phyloP scores from a whole-genome alignment of 495 filamentous ascomycete species.

The Lichina pygmaea region DNA sequence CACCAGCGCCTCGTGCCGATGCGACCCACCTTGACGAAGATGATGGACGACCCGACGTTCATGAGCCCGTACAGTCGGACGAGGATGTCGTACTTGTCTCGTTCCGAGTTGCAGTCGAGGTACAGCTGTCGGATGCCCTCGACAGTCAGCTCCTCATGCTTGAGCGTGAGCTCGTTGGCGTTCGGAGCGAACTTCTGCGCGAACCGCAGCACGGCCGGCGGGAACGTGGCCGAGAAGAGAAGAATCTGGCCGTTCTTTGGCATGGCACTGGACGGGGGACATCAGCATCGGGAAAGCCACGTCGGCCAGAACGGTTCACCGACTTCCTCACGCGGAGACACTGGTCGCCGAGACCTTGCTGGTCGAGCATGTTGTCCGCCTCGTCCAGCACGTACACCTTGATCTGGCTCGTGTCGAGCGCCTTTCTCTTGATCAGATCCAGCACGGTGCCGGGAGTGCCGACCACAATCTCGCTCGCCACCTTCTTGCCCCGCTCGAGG shows the following conservation, averaged over 20 bases:
- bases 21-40: conserved; percentile 61
- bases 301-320: not conserved
- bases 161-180: conserved; percentile 68
- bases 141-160: conserved; percentile 76
- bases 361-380: conserved; percentile 88
- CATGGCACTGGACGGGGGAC: conserved; percentile 23
- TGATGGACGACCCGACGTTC: conserved; percentile 89
- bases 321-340: conserved; percentile 52
- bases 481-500: conserved; percentile 25
- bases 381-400: conserved; percentile 74
- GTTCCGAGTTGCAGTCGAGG: conserved; percentile 60
- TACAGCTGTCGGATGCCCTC: conserved; percentile 93
- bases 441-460: conserved; percentile 86
- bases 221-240: conserved; percentile 93
- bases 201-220: conserved; percentile 53
- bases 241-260: conserved; percentile 52
- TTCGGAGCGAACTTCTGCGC: conserved; percentile 55
- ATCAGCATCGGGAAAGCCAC: not conserved
- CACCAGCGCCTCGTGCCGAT: not conserved
- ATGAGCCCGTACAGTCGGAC: conserved; percentile 83
- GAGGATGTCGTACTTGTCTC: conserved; percentile 66
- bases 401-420: conserved; percentile 34
- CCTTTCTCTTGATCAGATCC: conserved; percentile 51
- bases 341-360: conserved; percentile 84
- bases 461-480: conserved; percentile 54